Percentiles rank a stretch among this genome's conserved stretches.
phyloP scores from a whole-genome alignment of 345 rosid genomes.

The Hibiscus syriacus region DNA sequence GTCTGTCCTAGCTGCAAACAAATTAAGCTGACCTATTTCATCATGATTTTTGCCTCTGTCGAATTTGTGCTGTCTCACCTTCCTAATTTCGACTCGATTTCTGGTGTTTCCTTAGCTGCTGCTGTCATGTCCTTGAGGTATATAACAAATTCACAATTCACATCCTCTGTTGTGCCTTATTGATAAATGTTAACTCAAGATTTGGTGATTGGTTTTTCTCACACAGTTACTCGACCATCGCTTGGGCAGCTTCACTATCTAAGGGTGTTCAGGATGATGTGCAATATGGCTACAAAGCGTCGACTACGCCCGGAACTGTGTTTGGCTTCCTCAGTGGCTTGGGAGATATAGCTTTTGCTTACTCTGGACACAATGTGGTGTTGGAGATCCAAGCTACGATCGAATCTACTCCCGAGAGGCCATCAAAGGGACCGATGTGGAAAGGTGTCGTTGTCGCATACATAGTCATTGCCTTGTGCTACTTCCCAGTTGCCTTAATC shows the following conservation, averaged over 20 bases:
- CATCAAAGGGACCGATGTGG: constrained; percentile 89
- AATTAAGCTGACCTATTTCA: constrained; percentile 53
- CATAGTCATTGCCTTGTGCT: constrained; percentile 63
- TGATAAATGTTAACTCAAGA: neutral
- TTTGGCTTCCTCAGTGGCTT: constrained; percentile 63
- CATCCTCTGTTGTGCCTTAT: neutral
- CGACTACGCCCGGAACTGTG: constrained; percentile 35
- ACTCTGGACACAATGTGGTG: constrained; percentile 78
- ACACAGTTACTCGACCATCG: constrained; percentile 72
- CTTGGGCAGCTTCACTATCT: constrained; percentile 53
- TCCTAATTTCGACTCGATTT: constrained; percentile 72
- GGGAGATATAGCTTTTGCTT: constrained; percentile 81
- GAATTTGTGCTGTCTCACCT: constrained; percentile 68
- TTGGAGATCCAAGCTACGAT: constrained; percentile 87
- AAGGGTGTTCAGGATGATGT: constrained; percentile 45
- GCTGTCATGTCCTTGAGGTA: constrained; percentile 79
- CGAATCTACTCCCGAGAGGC: constrained; percentile 80
- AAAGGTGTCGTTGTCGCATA: constrained; percentile 69
- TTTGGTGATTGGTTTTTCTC: neutral
- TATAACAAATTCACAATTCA: constrained; percentile 4
- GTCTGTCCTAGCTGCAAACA: constrained; percentile 31
- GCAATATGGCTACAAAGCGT: constrained; percentile 43
- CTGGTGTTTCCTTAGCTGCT: constrained; percentile 72
- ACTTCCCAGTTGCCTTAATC: constrained; percentile 69
- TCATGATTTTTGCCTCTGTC: constrained; percentile 56